A percentile compares a stretch with the other conserved stretches of the same genome.
These are phyloP conservation scores for Ilex asprella DNA, from an alignment of 257 asterid genomes.

Conservation along the genomic window DNA sequence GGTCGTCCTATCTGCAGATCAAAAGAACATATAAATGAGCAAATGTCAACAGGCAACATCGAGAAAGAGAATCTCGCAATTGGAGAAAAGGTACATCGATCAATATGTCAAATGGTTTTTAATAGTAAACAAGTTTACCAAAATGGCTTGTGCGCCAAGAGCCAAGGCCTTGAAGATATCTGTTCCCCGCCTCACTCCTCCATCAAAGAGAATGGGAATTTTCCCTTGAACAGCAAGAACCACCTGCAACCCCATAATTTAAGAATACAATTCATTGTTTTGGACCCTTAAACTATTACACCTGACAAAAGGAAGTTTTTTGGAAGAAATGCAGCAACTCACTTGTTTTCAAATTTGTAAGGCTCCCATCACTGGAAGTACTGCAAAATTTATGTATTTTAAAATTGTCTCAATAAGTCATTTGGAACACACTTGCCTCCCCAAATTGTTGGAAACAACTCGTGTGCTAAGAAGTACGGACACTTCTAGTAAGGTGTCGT, in stretches of 20 bases:
- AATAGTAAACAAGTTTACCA: constrained; percentile 25
- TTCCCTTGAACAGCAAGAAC: constrained; percentile 50
- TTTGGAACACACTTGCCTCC: too few relatives aligned
- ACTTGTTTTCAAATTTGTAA: too few relatives aligned
- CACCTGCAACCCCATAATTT: constrained; percentile 26
- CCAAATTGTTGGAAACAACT: too few relatives aligned
- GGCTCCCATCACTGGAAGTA: too few relatives aligned
- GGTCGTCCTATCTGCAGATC: constrained; percentile 54
- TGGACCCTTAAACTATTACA: too few relatives aligned
- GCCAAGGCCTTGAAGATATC: constrained; percentile 71
- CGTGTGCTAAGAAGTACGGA: too few relatives aligned
- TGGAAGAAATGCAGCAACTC: too few relatives aligned
- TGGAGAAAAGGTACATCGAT: background rate
- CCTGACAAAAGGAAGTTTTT: too few relatives aligned
- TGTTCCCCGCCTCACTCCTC: constrained; percentile 69
- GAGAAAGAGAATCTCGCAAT: background rate
- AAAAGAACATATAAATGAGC: background rate
- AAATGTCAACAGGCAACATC: background rate
- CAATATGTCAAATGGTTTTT: background rate
- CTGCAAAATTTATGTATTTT: too few relatives aligned
- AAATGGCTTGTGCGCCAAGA: constrained; percentile 58
- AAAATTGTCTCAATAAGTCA: too few relatives aligned
- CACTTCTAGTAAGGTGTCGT: too few relatives aligned
- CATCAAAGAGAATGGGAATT: constrained; percentile 54
- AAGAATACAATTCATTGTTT: background rate